Evolutionary conservation across 208 protist genomes (phyloP).

Genomic region (Trypanosoma platydactyli): DNA sequence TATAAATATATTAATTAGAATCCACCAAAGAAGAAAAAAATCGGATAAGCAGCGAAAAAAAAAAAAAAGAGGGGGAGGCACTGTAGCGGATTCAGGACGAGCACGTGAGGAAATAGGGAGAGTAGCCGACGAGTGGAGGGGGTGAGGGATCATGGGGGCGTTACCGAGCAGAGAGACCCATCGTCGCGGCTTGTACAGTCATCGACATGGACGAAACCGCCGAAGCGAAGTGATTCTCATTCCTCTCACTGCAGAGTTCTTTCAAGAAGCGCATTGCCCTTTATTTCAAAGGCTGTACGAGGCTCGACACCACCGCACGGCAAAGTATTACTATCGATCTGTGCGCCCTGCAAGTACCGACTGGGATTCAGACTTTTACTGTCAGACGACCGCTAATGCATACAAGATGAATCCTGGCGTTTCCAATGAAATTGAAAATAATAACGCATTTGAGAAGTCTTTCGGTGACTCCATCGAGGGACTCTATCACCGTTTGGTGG

Average conservation of each 20-base stretch:
- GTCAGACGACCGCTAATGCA: slow-evolving; percentile 40
- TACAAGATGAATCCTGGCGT: slow-evolving; percentile 23
- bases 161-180: slow-evolving; percentile 78
- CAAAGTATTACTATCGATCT: slow-evolving; percentile 78
- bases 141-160: slow-evolving; percentile 54
- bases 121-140: too few species aligned
- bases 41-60: slow-evolving; percentile 9
- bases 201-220: slow-evolving; percentile 71
- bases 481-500: slow-evolving; percentile 62
- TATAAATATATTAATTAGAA: too few species aligned
- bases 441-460: slow-evolving; percentile 38
- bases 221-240: slow-evolving; percentile 76
- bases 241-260: slow-evolving; percentile 64
- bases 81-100: slow-evolving; percentile 1
- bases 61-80: slow-evolving; percentile 12
- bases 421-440: not conserved
- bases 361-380: slow-evolving; percentile 67
- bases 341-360: slow-evolving; percentile 40
- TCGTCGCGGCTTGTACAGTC: slow-evolving; percentile 70
- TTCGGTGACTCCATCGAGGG: slow-evolving; percentile 63
- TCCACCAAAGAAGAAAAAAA: slow-evolving; percentile 15
- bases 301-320: slow-evolving; percentile 61
- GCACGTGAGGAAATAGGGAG: slow-evolving; percentile 5
- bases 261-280: slow-evolving; percentile 55
- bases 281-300: slow-evolving; percentile 62